Evolutionary conservation across 768 basidiomycete species (phyloP).

Genomic region (Wakefieldia striispora): DNA sequence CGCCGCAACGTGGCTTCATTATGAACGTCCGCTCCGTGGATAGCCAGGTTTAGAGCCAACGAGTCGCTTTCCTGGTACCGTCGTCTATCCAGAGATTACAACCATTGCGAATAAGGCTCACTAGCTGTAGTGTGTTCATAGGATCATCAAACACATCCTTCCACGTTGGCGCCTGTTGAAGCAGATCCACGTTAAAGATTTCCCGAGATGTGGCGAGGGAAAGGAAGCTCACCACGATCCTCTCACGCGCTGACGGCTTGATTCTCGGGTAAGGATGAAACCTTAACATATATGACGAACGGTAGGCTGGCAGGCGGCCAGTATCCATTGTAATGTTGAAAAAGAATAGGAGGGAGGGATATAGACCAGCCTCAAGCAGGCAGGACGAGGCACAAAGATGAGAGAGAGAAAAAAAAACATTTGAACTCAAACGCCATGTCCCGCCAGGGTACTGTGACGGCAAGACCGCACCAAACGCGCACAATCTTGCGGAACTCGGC

Average conservation of each 20-base stretch:
- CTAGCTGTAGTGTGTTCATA: not conserved
- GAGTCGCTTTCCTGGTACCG: constrained; percentile 10
- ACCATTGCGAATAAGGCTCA: not conserved
- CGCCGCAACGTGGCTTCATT: constrained; percentile 1
- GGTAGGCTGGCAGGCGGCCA: constrained; percentile 20
- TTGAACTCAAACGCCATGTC: constrained; percentile 17
- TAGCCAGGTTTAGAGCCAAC: not conserved
- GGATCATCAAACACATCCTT: not conserved
- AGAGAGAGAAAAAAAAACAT: not conserved
- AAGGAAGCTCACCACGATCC: constrained; percentile 18
- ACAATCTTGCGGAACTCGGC: constrained; percentile 16
- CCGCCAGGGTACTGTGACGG: constrained; percentile 24
- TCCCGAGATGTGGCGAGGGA: constrained; percentile 1
- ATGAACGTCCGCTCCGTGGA: constrained; percentile 1
- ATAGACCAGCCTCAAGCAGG: not conserved
- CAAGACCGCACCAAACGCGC: constrained; percentile 27
- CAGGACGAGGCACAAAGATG: not conserved
- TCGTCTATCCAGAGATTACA: not conserved
- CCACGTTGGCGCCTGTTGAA: constrained; percentile 9
- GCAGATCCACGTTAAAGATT: not conserved
- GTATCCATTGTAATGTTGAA: constrained; percentile 18
- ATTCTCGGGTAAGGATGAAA: constrained; percentile 31
- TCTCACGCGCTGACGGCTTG: constrained; percentile 24
- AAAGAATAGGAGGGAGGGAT: not conserved
- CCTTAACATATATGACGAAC: constrained; percentile 28